Base-by-base conservation (phyloP, 2,329 filamentous ascomycete genomes). In the Periconia digitata region DNA sequence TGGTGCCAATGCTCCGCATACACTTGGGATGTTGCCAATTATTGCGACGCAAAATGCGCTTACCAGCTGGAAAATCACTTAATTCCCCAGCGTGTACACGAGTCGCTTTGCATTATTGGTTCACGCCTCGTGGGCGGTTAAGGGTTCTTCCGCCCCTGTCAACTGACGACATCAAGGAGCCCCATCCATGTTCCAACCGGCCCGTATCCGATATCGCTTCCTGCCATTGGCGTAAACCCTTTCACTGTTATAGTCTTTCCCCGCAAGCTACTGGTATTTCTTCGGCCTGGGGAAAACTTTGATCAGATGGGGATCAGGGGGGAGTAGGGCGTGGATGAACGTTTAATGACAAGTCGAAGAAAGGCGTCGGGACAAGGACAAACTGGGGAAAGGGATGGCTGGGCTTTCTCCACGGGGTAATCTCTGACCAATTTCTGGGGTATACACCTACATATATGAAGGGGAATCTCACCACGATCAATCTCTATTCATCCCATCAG, bases 341-440 rank as follows among this genome's bases (percentile, higher is more conserved):
- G 38, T 17, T 40, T 40, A 17, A 32, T 32, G 27, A 13, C 27
- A 32, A 27, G 12, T 6, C 24, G 12, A 27, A 7, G 24, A 10
- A 32, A 32, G 27, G 27, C 27, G n/a, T 4, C 27, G 27, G 27
- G 22, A 39, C 8, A 20, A 15, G 18, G 20, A 22, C 18, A 20
- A 22, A 6, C 20, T 39, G 37, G 20, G 18, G 18, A 13, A 20
- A 6, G 18, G 16, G 8, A 20, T 39, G 18, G 20, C 37, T 39
- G 38, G 27, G 27, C 10, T 5, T 40, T 40, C 38, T 40, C 38
- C 38, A 40, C 21, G 38, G 38, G 38, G 38, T 32, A 32, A 32
- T 24, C 21, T 27, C 17, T n/a, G 23, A 8, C 21, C 13, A 32
- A 13, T 32, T n/a, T 40, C 38, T 40, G 38, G 38, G 38, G 38